A percentile compares a stretch with the other conserved stretches of the same genome.
Conservation (phyloP, 2,329 filamentous ascomycete genomes). For the Xylaria sp. region DNA sequence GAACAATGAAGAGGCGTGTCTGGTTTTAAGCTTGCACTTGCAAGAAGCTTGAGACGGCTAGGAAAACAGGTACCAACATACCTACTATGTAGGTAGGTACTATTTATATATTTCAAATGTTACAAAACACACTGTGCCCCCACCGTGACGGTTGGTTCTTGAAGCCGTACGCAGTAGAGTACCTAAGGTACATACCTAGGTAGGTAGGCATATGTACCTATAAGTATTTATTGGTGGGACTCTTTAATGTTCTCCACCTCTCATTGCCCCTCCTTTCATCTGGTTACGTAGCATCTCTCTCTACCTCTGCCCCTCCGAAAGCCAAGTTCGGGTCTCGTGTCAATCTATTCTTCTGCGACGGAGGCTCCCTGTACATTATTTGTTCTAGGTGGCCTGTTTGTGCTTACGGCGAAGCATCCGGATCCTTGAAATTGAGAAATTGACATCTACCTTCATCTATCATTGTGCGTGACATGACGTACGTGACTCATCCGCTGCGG, state of each 20-base stretch:
- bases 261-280: neutral
- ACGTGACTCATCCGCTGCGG: conserved; percentile 6
- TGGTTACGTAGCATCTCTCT: neutral
- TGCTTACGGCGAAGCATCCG: neutral
- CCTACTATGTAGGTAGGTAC: too few species aligned
- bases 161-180: neutral
- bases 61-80: too few species aligned
- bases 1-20: too few species aligned
- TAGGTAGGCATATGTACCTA: neutral
- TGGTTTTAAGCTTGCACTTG: too few species aligned
- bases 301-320: neutral
- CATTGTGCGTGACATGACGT: neutral
- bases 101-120: too few species aligned
- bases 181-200: neutral
- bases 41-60: too few species aligned
- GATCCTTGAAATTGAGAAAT: neutral
- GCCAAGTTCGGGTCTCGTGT: neutral
- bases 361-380: neutral
- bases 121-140: too few species aligned
- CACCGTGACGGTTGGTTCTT: too few species aligned
- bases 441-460: neutral
- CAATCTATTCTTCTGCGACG: neutral
- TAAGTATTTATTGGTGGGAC: neutral
- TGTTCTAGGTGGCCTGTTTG: too few species aligned
- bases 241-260: neutral